Evolutionary conservation across 805 yeast species (phyloP).

Genomic region (Zygoascus tannicola): DNA sequence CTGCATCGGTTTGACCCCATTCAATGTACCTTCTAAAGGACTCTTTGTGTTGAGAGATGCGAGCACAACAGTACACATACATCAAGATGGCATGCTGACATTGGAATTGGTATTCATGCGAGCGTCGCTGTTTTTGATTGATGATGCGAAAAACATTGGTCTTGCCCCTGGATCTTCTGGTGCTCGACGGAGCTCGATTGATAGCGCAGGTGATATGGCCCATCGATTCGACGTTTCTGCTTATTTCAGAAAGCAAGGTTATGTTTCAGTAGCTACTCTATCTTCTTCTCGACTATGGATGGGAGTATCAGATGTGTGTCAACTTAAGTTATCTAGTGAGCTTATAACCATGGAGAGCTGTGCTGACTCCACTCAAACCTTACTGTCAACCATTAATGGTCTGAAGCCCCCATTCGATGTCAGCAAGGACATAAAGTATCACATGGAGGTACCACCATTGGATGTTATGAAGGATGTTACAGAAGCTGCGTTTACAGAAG

Average conservation of each 20-base stretch:
- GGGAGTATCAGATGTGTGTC: slow-evolving; percentile 24
- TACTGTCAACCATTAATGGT: slow-evolving; percentile 59
- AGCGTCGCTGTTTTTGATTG: slow-evolving; percentile 48
- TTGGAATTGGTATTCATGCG: slow-evolving; percentile 42
- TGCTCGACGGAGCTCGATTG: not conserved
- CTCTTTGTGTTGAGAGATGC: slow-evolving; percentile 46
- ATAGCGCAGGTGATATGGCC: not conserved
- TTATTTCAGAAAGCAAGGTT: slow-evolving; percentile 41
- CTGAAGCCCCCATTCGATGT: slow-evolving; percentile 58
- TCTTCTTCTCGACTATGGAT: slow-evolving; percentile 20
- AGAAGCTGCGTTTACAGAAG: slow-evolving; percentile 25
- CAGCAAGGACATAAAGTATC: slow-evolving; percentile 51
- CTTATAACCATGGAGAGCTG: slow-evolving; percentile 33
- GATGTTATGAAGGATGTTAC: slow-evolving; percentile 36
- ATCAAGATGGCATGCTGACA: slow-evolving; percentile 28
- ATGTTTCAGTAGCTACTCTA: slow-evolving; percentile 39
- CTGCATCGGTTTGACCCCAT: slow-evolving; percentile 55
- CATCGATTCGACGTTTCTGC: slow-evolving; percentile 25
- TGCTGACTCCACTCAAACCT: slow-evolving; percentile 75
- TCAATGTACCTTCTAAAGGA: slow-evolving; percentile 46
- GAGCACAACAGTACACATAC: slow-evolving; percentile 38
- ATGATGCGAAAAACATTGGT: slow-evolving; percentile 37
- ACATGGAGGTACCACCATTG: slow-evolving; percentile 27
- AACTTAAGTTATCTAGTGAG: slow-evolving; percentile 14
- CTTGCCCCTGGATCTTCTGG: not conserved